Evolutionary conservation across 2,329 filamentous ascomycete genomes (phyloP), one percentile per base, ranked within the genome.

Genomic region (Sporothrix schenckii): DNA sequence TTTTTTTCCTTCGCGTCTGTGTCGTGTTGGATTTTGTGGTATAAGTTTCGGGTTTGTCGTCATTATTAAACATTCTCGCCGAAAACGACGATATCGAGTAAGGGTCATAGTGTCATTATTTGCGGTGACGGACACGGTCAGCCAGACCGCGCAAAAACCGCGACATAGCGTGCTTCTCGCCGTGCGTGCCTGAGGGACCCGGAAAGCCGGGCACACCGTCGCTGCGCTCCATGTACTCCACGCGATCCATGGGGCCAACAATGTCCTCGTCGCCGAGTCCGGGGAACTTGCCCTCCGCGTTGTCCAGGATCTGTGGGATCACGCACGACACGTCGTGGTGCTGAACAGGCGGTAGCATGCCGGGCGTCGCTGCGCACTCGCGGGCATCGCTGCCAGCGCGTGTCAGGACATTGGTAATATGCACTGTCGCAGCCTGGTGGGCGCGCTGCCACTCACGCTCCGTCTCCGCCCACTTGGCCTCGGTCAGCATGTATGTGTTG

Each of bases 211-310:
- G 41, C 19, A 24, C 47, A 27, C 14, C 47, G n/a, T 68, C 50
- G 14, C 30, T 34, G 30, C 58, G 68, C 53, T 65, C 70, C 30
- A 70, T 66, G 56, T 34, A 49, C 9, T 82, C 81, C 74, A 87
- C 85, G 14, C 86, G 86, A 75, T 89, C 88, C 94, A 97, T 97
- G 7, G 94, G 94, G 1, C 94, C 94, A 58, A 97, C 93, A 77
- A 97, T 96, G 79, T 97, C 94, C 75, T 94, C 91, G 76, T 97
- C 93, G 68, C 93, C 93, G 44, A 94, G 87, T 75, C 90, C 89
- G 30, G 93, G 93, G 76, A 97, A 97, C 79, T 97, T 97, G 77
- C 91, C 91, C 73, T 91, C 90, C 77, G 90, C 47, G 10, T 66
- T 84, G 77, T 92, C 89, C 73, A 90, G 83, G 75, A 94, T 86